A percentile compares a stretch with the other conserved stretches of the same genome.
Evolutionary conservation across 2,329 filamentous ascomycete species (phyloP).

Genomic region (Botrytis aclada): DNA sequence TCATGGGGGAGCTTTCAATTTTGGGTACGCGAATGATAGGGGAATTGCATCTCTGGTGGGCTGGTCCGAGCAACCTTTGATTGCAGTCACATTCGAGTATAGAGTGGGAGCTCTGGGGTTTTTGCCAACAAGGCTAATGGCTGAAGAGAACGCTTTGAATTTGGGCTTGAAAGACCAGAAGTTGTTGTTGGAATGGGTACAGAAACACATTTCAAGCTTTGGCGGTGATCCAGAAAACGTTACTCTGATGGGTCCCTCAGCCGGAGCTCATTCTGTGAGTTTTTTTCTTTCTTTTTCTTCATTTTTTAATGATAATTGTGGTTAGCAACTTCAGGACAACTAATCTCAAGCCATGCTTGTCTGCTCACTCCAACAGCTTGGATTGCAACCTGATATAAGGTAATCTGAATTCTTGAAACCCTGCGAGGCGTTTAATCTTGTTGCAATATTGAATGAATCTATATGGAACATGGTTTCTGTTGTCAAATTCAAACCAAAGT

Average conservation of each 20-base stretch:
- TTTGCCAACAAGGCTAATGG: conserved; percentile 54
- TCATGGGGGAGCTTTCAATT: conserved; percentile 63
- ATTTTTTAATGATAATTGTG: neutral
- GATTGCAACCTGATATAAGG: neutral
- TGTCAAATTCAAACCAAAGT: neutral
- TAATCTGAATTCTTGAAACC: too few relatives aligned
- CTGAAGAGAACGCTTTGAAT: conserved; percentile 57
- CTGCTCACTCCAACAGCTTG: neutral
- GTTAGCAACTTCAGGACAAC: neutral
- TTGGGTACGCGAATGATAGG: conserved; percentile 42
- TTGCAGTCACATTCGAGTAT: conserved; percentile 61
- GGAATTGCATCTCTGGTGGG: conserved; percentile 57
- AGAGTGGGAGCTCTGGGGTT: conserved; percentile 68
- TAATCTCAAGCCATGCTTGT: neutral
- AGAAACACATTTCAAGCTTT: conserved; percentile 56
- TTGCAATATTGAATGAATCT: neutral
- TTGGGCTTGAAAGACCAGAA: conserved; percentile 63
- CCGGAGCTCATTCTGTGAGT: conserved; percentile 59
- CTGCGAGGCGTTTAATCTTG: neutral
- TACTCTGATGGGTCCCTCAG: conserved; percentile 60
- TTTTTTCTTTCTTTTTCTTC: neutral
- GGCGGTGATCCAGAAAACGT: conserved; percentile 57
- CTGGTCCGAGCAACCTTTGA: conserved; percentile 49
- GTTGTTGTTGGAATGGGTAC: conserved; percentile 57
- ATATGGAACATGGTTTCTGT: neutral